phyloP scores from a whole-genome alignment of 768 basidiomycete genomes.

The Amanita muscaria region DNA sequence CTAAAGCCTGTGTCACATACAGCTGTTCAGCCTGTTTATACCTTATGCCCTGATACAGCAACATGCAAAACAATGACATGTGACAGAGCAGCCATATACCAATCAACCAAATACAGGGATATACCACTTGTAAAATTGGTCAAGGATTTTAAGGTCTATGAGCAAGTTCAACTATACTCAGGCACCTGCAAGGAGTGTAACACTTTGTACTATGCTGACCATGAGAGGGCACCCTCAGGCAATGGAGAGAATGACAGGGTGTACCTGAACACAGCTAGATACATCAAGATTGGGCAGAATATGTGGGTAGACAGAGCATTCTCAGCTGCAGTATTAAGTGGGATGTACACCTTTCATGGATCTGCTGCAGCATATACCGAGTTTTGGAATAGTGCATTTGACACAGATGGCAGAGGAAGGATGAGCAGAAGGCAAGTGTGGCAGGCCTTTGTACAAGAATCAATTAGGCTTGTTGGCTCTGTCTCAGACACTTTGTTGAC shows the following conservation, averaged over 20 bases:
- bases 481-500: conserved; percentile 2
- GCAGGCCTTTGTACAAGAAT: conserved; percentile 17
- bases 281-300: conserved; percentile 2
- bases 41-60: not conserved
- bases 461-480: conserved; percentile 11
- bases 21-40: too few relatives aligned
- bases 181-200: not conserved
- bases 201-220: not conserved
- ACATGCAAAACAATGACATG: not conserved
- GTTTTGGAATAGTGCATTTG: not conserved
- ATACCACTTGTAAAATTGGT: conserved; percentile 1
- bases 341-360: conserved; percentile 1
- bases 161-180: not conserved
- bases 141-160: not conserved
- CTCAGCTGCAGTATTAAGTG: not conserved
- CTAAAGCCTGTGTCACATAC: too few relatives aligned
- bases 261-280: conserved; percentile 1
- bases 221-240: not conserved
- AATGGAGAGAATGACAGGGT: not conserved
- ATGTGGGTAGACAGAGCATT: conserved; percentile 1
- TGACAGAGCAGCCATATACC: not conserved
- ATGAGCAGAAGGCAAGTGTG: conserved; percentile 13
- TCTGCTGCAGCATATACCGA: not conserved
- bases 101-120: not conserved
- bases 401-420: not conserved